Evolutionary conservation across 805 yeast species (phyloP).

Genomic region (Wickerhamiella spandovensis): DNA sequence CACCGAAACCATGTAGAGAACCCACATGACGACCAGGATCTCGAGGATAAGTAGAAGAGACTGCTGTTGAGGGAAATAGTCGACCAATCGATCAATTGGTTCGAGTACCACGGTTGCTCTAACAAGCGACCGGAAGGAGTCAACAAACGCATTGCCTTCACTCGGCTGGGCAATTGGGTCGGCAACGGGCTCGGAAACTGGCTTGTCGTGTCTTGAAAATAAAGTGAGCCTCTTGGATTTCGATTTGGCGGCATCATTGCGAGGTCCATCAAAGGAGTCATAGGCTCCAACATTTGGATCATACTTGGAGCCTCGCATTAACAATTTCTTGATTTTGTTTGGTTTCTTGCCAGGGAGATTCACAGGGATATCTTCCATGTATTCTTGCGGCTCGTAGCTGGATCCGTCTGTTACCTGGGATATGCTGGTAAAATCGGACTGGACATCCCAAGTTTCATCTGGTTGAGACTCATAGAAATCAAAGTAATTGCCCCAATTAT

Average conservation of each 20-base stretch:
- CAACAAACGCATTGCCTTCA: slow-evolving; percentile 1
- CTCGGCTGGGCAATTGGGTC: not conserved
- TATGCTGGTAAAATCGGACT: not conserved
- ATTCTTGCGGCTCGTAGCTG: slow-evolving; percentile 13
- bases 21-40: slow-evolving; percentile 17
- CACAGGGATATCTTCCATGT: slow-evolving; percentile 11
- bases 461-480: not conserved
- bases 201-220: not conserved
- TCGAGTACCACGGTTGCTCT: slow-evolving; percentile 16
- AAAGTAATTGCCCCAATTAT: slow-evolving; percentile 1
- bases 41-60: slow-evolving; percentile 18
- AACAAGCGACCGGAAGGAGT: slow-evolving; percentile 13
- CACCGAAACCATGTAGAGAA: slow-evolving; percentile 22
- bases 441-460: not conserved
- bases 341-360: slow-evolving; percentile 1
- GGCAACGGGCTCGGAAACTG: not conserved
- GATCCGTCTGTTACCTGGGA: not conserved
- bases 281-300: not conserved
- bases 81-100: slow-evolving; percentile 21
- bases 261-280: slow-evolving; percentile 3
- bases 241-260: not conserved
- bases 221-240: not conserved
- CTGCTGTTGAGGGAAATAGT: slow-evolving; percentile 15
- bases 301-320: slow-evolving; percentile 10
- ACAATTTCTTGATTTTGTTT: slow-evolving; percentile 2